Base-by-base conservation (phyloP, 2,329 filamentous ascomycete species). In the Cadophora luteo-olivacea region DNA sequence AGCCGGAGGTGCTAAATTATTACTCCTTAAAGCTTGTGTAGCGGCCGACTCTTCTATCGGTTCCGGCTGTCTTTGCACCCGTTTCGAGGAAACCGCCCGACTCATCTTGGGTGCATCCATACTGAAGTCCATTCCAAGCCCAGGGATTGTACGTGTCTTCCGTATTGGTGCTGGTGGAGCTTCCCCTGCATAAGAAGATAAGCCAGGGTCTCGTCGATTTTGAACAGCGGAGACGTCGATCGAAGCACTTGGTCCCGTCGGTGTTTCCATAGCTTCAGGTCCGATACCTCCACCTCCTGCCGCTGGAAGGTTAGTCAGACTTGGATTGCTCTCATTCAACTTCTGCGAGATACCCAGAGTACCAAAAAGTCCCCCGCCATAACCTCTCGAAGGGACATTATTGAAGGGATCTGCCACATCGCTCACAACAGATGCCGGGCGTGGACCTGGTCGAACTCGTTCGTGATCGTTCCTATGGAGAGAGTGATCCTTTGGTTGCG, bases 191-290 rank as follows among this genome's bases (percentile, higher is more conserved):
- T 76, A 77, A 57, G 77, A 72, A 58, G 75, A 73, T 22, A 51
- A 12, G 25, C 70, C 72, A 8, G 71, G 72, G 12, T 78, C 76
- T 69, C 73, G 72, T 68, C 77, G 72, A 68, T 69, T 75, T 5
- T 74, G 73, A 14, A 69, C 72, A 24, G 73, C 41, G 6, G 71
- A 69, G 8, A 74, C 72, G 68, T 85, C 82, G n/a, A 78, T 74
- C 41, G 73, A 73, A 12, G 80, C 80, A 65, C 81, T 83, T 51
- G 85, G 80, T 3, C 80, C 83, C 9, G 84, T 84, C 1, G 91
- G 90, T 2, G 90, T 92, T 73, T 92, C 90, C 78, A 88, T 81
- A 8, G 83, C 84, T 61, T 92, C 89, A 4, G 82, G 77, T n/a
- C 82, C 78, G 51, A 76, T 74, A 25, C 72, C 74, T 64, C 74